Evolutionary conservation across 805 yeast species (phyloP), one percentile per base, ranked within the genome.

Genomic region (Ogataea naganishii): DNA sequence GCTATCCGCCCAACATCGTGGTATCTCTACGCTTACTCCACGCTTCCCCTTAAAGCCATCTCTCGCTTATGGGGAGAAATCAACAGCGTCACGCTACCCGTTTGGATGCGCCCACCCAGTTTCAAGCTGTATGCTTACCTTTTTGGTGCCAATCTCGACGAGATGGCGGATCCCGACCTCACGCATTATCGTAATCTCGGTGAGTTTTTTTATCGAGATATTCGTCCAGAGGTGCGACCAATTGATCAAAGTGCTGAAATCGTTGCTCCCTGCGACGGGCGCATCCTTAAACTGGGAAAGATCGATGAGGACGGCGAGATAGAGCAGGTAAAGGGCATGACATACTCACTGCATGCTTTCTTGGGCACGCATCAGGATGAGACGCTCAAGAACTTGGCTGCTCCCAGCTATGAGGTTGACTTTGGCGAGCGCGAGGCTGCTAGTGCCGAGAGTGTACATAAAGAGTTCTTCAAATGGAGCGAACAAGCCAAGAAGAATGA

Each of bases 301-400:
- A 63, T 65, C 30, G 40, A 42, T 16, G 75, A 73, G 31, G 69
- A 80, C 42, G 95, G 95, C 20, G 83, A 81, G 41, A 85, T 92
- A 36, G 97, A 92, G 54, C 97, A 89, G 55, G 97, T 92, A 23
- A 92, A 92, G 59, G 98, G 98, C 6, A 73, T 92, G 74, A 84
- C 94, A 2, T 92, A 92, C 53, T 78, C 94, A 2, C 69, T 92
- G 11, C 89, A 83, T 41, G 88, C 94, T 7, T 70, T 92, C 32
- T 65, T 92, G 26, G 99, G 99, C 4, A 66, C 72, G 28, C 58
- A 64, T 6, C 33, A 46, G 0, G 34, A 37, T 13, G 36, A 43
- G 5, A 39, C 43, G 30, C 54, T 65, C 9, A 49, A 51, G 12
- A 59, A 58, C 32, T 49, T 72, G 34, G 80, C 78, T 9, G 79